phyloP scores from a whole-genome alignment of 495 filamentous ascomycete species.

The Penicillium argentinense region DNA sequence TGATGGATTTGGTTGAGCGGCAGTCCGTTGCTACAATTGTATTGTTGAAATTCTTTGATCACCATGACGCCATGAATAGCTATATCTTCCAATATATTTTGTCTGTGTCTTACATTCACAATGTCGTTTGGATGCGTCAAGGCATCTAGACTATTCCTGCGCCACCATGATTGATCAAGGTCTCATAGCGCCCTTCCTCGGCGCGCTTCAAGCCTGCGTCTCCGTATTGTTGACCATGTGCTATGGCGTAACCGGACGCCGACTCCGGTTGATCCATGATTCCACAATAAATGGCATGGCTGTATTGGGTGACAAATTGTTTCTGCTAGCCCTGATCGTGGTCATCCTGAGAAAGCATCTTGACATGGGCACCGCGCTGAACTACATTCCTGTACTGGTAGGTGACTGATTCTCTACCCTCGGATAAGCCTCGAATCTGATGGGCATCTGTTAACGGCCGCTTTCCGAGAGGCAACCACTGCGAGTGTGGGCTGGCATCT shows the following conservation, averaged over 20 bases:
- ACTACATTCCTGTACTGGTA: constrained; percentile 66
- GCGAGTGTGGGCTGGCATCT: constrained; percentile 58
- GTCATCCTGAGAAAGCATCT: constrained; percentile 67
- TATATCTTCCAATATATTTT: no score
- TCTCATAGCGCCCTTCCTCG: constrained; percentile 56
- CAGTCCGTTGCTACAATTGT: no score
- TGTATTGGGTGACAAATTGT: constrained; percentile 63
- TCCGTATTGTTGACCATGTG: constrained; percentile 69
- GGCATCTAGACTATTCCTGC: neutral
- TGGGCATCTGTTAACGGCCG: no score
- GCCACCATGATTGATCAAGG: constrained; percentile 10
- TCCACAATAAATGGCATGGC: constrained; percentile 61
- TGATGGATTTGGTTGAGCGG: neutral
- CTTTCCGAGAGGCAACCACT: no score
- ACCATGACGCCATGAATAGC: neutral
- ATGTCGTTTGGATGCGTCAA: neutral
- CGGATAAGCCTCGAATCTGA: constrained; percentile 35
- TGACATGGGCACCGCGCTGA: constrained; percentile 49
- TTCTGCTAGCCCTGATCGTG: constrained; percentile 70
- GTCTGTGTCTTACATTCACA: no score
- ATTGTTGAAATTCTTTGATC: no score
- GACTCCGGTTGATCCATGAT: constrained; percentile 57
- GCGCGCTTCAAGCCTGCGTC: constrained; percentile 67
- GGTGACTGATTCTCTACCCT: no score
- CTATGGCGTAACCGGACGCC: constrained; percentile 61